Evolutionary conservation across 164 flowering plant species (phyloP).

Genomic region (Nelumbo lutea): DNA sequence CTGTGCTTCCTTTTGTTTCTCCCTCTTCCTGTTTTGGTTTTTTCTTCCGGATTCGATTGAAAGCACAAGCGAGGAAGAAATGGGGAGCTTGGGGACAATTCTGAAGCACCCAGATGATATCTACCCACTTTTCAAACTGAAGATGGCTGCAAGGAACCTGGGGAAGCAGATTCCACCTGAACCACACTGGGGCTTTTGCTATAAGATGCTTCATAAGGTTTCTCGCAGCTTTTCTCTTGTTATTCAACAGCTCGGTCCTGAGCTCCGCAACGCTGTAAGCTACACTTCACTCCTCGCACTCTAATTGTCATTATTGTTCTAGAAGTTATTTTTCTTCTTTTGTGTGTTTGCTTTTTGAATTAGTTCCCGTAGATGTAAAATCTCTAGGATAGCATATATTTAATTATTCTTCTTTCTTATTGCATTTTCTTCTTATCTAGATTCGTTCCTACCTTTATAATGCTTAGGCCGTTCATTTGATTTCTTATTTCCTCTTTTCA

Average conservation of each 20-base stretch:
- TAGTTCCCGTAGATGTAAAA: neutral
- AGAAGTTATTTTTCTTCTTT: neutral
- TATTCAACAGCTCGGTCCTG: conserved; percentile 78
- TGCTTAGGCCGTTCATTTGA: neutral
- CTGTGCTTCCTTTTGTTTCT: neutral
- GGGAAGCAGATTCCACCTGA: conserved; percentile 82
- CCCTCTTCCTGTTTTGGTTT: too few species aligned
- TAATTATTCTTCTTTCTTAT: neutral
- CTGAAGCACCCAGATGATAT: conserved; percentile 77
- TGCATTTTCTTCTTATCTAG: neutral
- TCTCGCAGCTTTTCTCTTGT: conserved; percentile 83
- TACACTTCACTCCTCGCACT: neutral
- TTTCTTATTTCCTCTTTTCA: conserved; percentile 30
- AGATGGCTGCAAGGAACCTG: conserved; percentile 54
- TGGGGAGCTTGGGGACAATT: conserved; percentile 57
- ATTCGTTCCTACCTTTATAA: neutral
- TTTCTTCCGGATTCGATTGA: too few species aligned
- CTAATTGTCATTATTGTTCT: neutral
- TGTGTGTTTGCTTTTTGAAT: neutral
- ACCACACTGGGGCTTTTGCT: conserved; percentile 89
- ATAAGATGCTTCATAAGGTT: conserved; percentile 83
- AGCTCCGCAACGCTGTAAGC: conserved; percentile 82
- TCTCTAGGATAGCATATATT: neutral
- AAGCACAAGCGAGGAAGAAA: conserved; percentile 8
- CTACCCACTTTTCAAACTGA: conserved; percentile 72